Evolutionary conservation across 2,329 filamentous ascomycete genomes (phyloP), one percentile per base, ranked within the genome.

Genomic region (Hirsutella thompsonii): DNA sequence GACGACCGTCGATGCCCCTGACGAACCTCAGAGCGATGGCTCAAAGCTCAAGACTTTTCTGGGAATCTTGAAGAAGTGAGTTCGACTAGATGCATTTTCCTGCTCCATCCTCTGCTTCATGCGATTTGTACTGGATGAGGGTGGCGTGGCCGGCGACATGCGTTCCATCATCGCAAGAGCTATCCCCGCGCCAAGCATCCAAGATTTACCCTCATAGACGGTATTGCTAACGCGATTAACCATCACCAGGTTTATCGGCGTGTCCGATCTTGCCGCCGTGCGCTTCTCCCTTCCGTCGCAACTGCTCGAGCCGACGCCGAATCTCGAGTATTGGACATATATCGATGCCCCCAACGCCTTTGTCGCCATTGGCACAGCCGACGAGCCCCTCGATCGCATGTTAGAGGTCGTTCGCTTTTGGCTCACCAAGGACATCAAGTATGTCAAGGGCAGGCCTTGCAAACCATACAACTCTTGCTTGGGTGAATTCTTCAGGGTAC

Each of bases 371-470:
- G 92, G 90, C 53, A 90, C 90, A 53, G 92, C 90, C 16, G 84
- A 96, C 52, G 87, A 96, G 52, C 76, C 83, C 10, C 69, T 96
- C 42, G 90, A 92, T 52, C 87, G 92, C 51, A 95, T 95, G 85
- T 75, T 98, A 39, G 89, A 90, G 55, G 87, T 94, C 23, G 65
- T 96, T 52, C 81, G 89, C 45, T 98, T 96, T 64, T 98, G 92
- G 92, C 94, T 96, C 55, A 96, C 92, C 47, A 98, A 98, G 62
- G 92, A 98, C 61, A 62, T 98, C 62, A 98, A 98, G 76, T 98
- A 96, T 56, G 86, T 93, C 59, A 96, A 96, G 68, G 90, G 90
- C 45, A 94, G 89, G 68, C 92, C 92, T 35, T 96, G 90, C 78
- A 98, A 98, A 64, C 92, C 92, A 10, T 98, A 98, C 68, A 98